Evolutionary conservation across 176 grass and related monocot genomes (phyloP), one percentile per base, ranked within the genome.

Genomic region (Carex parvula): DNA sequence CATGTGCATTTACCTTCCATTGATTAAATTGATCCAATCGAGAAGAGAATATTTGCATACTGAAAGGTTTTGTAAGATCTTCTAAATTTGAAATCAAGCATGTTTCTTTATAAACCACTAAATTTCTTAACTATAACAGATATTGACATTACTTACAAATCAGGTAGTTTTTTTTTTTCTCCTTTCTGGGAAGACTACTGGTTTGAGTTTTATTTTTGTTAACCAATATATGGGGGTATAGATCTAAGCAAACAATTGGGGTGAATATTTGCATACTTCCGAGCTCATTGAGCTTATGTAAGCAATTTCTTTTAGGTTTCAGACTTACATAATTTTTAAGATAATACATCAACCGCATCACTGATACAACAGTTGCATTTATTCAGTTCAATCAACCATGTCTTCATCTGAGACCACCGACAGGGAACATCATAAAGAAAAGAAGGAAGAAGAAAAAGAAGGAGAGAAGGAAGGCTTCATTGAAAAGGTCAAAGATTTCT

Each of bases 401-500:
- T 83, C 81, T 48, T 66, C 81, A 83, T 83, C 81, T 66, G 86
- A 84, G 17, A 82, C 85, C 9, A 87, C 85, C 9, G 87, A 91
- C 22, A 88, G 89, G 54, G 79, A 70, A 72, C 56, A 54, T 76
- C 46, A 85, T 71, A 61, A 89, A 85, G 83, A 85, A 79, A 70
- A 84, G 24, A 60, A 85, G 37, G 57, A 79, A 9, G 79, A 64
- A 7, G 80, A 84, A 70, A 88, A 78, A 46, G 84, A 84, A 2
- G 58, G 74, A 3, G 61, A 90, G 30, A 56, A 87, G 16, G 92
- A 76, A 41, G 91, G 89, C 0, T 98, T 98, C 86, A 82, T 95
- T 55, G 96, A 93, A 0, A 93, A 98, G 85, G 96, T 95, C 2
- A 95, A 95, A 86, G 92, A 93, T 81, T 98, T 98, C 86, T 91